These are phyloP conservation scores for Sonneratia caseolaris DNA, from an alignment of 345 rosid genomes.

Conservation along the genomic window DNA sequence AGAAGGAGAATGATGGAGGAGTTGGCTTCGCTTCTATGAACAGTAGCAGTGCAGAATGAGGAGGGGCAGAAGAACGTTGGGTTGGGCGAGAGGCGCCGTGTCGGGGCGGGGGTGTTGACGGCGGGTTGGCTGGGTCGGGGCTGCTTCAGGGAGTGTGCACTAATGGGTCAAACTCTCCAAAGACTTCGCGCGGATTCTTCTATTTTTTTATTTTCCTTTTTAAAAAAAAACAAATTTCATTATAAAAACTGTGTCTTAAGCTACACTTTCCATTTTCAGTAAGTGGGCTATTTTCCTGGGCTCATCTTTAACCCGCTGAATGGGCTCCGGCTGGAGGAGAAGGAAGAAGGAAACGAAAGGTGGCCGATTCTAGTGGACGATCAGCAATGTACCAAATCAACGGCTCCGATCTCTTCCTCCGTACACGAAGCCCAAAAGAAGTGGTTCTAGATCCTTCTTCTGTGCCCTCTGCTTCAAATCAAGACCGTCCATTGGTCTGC, in stretches of 20 bases:
- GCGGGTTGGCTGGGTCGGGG: not conserved
- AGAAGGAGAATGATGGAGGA: not conserved
- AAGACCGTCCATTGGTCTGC: conserved; percentile 17
- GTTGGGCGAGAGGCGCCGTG: not conserved
- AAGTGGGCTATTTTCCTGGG: not conserved
- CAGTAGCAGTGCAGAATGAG: not conserved
- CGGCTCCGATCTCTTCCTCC: conserved; percentile 14
- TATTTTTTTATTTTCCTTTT: not conserved
- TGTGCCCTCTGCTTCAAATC: conserved; percentile 12
- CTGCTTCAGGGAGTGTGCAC: too few relatives aligned
- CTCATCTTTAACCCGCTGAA: too few relatives aligned
- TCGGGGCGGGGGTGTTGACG: not conserved
- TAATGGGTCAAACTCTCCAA: not conserved
- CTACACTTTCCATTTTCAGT: not conserved
- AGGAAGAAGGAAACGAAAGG: not conserved
- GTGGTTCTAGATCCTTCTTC: conserved; percentile 30
- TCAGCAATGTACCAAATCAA: conserved; percentile 1
- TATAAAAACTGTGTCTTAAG: not conserved
- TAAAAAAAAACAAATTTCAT: too few relatives aligned
- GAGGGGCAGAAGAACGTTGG: not conserved
- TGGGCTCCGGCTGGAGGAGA: not conserved
- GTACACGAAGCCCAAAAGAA: too few relatives aligned
- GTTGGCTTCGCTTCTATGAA: not conserved
- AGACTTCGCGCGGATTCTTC: not conserved
- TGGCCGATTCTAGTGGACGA: not conserved